phyloP scores from a whole-genome alignment of 495 filamentous ascomycete species.

The Aspergillus carlsbadensis region DNA sequence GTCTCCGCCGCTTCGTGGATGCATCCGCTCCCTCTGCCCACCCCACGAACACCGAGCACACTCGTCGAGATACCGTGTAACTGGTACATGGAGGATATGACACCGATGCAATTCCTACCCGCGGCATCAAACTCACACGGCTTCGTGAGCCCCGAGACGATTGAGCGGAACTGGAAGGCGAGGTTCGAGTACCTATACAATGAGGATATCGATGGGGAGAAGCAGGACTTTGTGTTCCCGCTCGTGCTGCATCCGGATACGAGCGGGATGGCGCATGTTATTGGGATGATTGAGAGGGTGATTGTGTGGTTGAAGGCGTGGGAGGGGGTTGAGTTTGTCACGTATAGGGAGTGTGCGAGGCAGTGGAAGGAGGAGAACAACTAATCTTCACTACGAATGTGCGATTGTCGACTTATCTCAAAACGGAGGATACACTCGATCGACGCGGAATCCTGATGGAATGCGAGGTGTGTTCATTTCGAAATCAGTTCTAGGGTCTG shows the following conservation, averaged over 20 bases:
- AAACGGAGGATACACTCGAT: no score
- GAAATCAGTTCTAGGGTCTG: no score
- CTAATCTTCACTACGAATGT: neutral
- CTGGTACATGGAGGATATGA: slow-evolving; percentile 52
- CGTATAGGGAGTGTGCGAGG: slow-evolving; percentile 13
- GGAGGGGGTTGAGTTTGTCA: slow-evolving; percentile 39
- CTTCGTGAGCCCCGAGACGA: slow-evolving; percentile 42
- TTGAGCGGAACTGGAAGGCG: slow-evolving; percentile 51
- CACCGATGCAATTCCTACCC: slow-evolving; percentile 45
- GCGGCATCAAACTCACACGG: slow-evolving; percentile 44
- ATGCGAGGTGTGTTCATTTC: no score
- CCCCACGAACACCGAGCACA: slow-evolving; percentile 15
- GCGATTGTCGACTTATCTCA: no score
- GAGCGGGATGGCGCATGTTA: slow-evolving; percentile 52
- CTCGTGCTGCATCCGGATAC: slow-evolving; percentile 52
- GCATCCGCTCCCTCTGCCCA: slow-evolving; percentile 39
- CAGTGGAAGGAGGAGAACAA: slow-evolving; percentile 4
- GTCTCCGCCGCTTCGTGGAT: slow-evolving; percentile 46
- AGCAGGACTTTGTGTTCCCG: slow-evolving; percentile 29
- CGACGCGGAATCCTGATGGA: no score
- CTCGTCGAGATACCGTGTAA: slow-evolving; percentile 48
- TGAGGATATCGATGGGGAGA: slow-evolving; percentile 18
- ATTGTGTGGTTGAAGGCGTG: slow-evolving; percentile 44
- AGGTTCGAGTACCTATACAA: slow-evolving; percentile 32
- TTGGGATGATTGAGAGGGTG: slow-evolving; percentile 50